Percentiles rank a stretch among this genome's conserved stretches.
These are phyloP conservation scores for Suhomyces yuchorum DNA, from an alignment of 1,139 yeast species.

Conservation along the genomic window DNA sequence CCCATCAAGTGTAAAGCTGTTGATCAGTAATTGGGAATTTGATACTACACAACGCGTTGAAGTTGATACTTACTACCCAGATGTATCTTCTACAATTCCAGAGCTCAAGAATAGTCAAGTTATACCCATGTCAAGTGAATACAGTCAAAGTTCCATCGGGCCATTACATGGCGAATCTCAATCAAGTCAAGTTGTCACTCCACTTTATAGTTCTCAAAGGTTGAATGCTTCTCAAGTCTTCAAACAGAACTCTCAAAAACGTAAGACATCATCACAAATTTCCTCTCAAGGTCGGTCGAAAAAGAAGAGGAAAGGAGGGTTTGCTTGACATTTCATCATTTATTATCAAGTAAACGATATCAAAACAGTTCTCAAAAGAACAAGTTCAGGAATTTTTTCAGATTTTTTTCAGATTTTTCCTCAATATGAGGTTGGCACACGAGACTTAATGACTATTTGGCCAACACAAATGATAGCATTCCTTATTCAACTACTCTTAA, in stretches of 20 bases:
- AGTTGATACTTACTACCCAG: neutral
- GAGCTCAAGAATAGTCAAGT: neutral
- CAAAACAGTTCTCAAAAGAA: neutral
- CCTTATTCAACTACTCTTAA: too few relatives aligned
- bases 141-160: neutral
- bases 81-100: neutral
- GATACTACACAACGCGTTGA: conserved; percentile 3
- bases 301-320: conserved; percentile 35
- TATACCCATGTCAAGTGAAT: neutral
- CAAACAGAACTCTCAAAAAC: conserved; percentile 13
- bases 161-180: neutral
- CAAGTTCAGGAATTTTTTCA: too few relatives aligned
- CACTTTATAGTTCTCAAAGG: neutral
- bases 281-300: conserved; percentile 20
- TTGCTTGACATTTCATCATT: conserved; percentile 24
- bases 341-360: neutral
- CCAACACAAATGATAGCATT: too few relatives aligned
- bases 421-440: too few relatives aligned
- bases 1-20: conserved; percentile 23
- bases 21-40: conserved; percentile 33
- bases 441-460: too few relatives aligned
- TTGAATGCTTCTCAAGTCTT: neutral
- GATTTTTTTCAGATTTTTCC: too few relatives aligned
- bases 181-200: neutral
- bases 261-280: conserved; percentile 12